Conservation (phyloP, 1,284 basidiomycete genomes). For the Porogramme epimiltina region DNA sequence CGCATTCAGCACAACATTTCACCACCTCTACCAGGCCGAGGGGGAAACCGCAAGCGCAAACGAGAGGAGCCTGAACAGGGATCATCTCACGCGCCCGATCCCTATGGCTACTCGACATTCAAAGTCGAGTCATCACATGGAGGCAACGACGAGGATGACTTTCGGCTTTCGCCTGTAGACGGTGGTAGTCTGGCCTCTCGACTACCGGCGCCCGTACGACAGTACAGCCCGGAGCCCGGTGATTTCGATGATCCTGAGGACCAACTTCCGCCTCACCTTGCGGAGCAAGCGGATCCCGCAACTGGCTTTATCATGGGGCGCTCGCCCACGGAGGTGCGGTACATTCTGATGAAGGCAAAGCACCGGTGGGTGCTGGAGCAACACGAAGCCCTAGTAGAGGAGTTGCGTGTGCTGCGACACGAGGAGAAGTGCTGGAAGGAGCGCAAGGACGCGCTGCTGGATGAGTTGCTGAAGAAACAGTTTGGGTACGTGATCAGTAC, state of each 20-base stretch:
- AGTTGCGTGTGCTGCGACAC: slow-evolving; percentile 54
- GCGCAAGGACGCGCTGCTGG: slow-evolving; percentile 31
- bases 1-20: slow-evolving; percentile 82
- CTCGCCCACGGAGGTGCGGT: slow-evolving; percentile 62
- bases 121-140: slow-evolving; percentile 50
- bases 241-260: slow-evolving; percentile 27
- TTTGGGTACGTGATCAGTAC: slow-evolving; percentile 29
- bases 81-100: slow-evolving; percentile 16
- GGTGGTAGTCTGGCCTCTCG: slow-evolving; percentile 18
- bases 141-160: slow-evolving; percentile 30
- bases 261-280: slow-evolving; percentile 53
- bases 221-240: slow-evolving; percentile 26
- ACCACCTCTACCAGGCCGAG: slow-evolving; percentile 70
- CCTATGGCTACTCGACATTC: slow-evolving; percentile 54
- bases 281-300: slow-evolving; percentile 47
- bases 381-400: slow-evolving; percentile 62
- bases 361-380: slow-evolving; percentile 61
- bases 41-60: slow-evolving; percentile 66
- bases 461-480: slow-evolving; percentile 28
- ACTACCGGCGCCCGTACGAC: slow-evolving; percentile 13
- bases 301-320: slow-evolving; percentile 64
- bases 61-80: slow-evolving; percentile 35
- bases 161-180: slow-evolving; percentile 27
- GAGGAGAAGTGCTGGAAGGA: slow-evolving; percentile 46
- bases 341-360: slow-evolving; percentile 80